Evolutionary conservation across 805 yeast genomes (phyloP).

Genomic region (Saccharomycopsis fibuligera): DNA sequence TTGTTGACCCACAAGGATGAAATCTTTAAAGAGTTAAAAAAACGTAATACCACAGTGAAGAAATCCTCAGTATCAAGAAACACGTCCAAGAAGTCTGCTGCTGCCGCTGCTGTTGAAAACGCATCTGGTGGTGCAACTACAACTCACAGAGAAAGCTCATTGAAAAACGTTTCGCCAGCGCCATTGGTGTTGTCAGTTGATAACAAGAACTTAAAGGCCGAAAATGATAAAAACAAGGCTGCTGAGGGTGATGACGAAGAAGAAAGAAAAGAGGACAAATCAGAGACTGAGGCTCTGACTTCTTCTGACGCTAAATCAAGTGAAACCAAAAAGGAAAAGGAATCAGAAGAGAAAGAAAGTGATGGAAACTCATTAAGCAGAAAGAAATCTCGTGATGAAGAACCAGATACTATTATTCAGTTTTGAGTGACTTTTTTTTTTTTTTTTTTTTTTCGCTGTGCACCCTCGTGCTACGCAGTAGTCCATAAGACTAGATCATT

Average conservation of each 20-base stretch:
- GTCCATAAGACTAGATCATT: too few relatives aligned
- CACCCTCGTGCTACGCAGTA: too few relatives aligned
- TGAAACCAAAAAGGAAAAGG: not conserved
- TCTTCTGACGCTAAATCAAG: not conserved
- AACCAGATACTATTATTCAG: slow-evolving; percentile 18
- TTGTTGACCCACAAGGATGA: slow-evolving; percentile 51
- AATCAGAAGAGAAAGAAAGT: too few relatives aligned
- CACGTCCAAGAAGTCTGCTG: slow-evolving; percentile 4
- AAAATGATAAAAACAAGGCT: too few relatives aligned
- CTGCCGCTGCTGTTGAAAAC: not conserved
- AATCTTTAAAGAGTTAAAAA: slow-evolving; percentile 60
- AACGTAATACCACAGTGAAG: slow-evolving; percentile 36
- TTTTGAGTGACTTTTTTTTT: not conserved
- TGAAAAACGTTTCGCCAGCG: not conserved
- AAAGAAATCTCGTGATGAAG: slow-evolving; percentile 14
- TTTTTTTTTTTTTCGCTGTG: not conserved
- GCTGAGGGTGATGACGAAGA: too few relatives aligned
- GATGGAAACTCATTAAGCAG: slow-evolving; percentile 6
- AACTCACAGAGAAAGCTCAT: not conserved
- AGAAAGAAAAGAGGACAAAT: too few relatives aligned
- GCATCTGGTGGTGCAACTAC: not conserved
- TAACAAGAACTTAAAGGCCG: too few relatives aligned
- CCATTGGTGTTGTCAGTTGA: slow-evolving; percentile 8
- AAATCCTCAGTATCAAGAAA: slow-evolving; percentile 16
- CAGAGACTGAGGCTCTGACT: too few relatives aligned